Percentiles rank a stretch among this genome's conserved stretches.
These are phyloP conservation scores for Starmerella cellae DNA, from an alignment of 805 yeast genomes.

Conservation along the genomic window DNA sequence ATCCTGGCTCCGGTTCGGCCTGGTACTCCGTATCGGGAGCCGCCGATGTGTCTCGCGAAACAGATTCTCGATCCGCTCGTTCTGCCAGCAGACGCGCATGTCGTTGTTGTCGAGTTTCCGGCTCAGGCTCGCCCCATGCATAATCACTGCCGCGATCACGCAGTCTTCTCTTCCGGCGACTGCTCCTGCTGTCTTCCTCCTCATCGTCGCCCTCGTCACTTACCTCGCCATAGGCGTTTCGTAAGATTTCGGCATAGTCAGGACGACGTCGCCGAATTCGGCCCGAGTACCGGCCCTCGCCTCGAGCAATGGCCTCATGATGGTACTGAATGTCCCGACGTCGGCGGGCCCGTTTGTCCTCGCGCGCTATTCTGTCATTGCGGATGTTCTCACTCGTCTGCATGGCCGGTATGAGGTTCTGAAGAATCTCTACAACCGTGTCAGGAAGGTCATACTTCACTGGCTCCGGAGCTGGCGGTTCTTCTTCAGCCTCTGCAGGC, in stretches of 20 bases:
- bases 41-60: neutral
- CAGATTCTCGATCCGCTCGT: conserved; percentile 10
- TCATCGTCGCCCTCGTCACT: conserved; percentile 7
- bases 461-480: neutral
- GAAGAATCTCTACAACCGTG: conserved; percentile 17
- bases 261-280: conserved; percentile 15
- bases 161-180: conserved; percentile 7
- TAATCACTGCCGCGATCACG: conserved; percentile 12
- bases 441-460: conserved; percentile 13
- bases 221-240: conserved; percentile 5
- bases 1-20: neutral
- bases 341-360: conserved; percentile 17
- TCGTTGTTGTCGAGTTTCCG: conserved; percentile 19
- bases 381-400: conserved; percentile 12
- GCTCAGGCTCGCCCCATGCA: conserved; percentile 16
- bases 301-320: conserved; percentile 18
- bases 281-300: conserved; percentile 22
- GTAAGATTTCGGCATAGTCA: conserved; percentile 12
- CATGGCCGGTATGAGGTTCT: conserved; percentile 15
- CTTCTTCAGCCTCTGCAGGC: neutral
- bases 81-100: conserved; percentile 18
- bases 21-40: neutral
- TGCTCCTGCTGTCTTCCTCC: conserved; percentile 2
- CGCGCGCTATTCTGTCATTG: conserved; percentile 17
- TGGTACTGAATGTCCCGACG: conserved; percentile 17